Base-by-base conservation (phyloP, 805 yeast species). In the Torulaspora indica region DNA sequence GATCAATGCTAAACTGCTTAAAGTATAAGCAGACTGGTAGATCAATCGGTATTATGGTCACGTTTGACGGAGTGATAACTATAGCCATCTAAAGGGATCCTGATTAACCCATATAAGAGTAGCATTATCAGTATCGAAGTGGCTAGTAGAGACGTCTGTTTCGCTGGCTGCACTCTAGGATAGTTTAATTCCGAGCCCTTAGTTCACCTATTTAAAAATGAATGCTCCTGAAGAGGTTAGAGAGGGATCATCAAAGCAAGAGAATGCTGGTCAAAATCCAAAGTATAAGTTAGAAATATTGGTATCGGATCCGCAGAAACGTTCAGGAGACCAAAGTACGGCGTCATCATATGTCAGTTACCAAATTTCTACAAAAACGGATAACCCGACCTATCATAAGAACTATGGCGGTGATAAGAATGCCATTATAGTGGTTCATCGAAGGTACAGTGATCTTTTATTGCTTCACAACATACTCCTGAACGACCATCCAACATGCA, bases 381-480 rank as follows among this genome's bases (percentile, higher is more conserved):
- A 56, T 33, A 54, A 56, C 45, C 56, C 58, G 24, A 46, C 60
- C 4, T 61, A 58, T 44, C 56, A 55, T 31, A 50, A 54, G 23
- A 45, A 49, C 34, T 44, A 48, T 44, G 48, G 39, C 23, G 22
- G 22, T 20, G 40, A 27, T 20, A 40, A 38, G 17, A 52, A 43
- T 12, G 51, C 42, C 8, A 53, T 61, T 8, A 56, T 60, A 14
- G 66, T 62, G 9, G 68, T 63, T 14, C 65, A 61, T 45, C 51
- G 97, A 55, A 74, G 98, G 40, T 91, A 86, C 64, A 85, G 91
- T 4, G 98, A 93, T 64, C 87, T 91, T 63, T 76, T 83, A 46
- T 79, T 82, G 52, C 72, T 91, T 17, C 85, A 82, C 64, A 85
- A 82, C 48, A 81, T 87, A 45, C 69, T 91, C 42, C 63, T 73